Percentiles rank a stretch among this genome's conserved stretches.
These are phyloP conservation scores for Pleomassaria siparia DNA, from an alignment of 2,329 filamentous ascomycete genomes.

Conservation along the genomic window DNA sequence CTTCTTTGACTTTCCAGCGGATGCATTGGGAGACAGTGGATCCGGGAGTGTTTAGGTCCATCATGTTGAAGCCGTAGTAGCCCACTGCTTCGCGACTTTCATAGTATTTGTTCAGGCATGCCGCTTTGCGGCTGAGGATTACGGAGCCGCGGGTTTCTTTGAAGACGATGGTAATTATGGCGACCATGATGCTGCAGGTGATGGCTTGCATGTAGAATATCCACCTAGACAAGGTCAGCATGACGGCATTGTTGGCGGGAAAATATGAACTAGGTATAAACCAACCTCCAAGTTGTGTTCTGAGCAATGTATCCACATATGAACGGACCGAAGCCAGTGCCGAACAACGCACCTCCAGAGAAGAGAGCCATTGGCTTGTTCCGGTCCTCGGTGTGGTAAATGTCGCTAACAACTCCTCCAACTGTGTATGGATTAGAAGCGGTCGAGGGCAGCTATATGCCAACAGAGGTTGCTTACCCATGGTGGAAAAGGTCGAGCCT, in stretches of 20 bases:
- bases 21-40: conserved; percentile 56
- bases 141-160: conserved; percentile 82
- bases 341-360: conserved; percentile 74
- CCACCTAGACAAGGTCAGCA: conserved; percentile 53
- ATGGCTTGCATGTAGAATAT: conserved; percentile 86
- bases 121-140: conserved; percentile 74
- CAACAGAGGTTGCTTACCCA: conserved; percentile 44
- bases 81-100: conserved; percentile 69
- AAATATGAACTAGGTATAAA: neutral
- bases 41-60: conserved; percentile 18
- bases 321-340: conserved; percentile 77
- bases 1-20: conserved; percentile 77
- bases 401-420: conserved; percentile 86
- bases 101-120: conserved; percentile 76
- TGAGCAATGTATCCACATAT: conserved; percentile 70
- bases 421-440: conserved; percentile 47
- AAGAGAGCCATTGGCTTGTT: conserved; percentile 92
- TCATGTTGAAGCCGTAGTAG: conserved; percentile 57
- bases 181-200: conserved; percentile 62
- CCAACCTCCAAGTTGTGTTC: conserved; percentile 64
- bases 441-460: neutral
- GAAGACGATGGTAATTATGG: conserved; percentile 69
- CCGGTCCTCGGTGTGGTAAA: conserved; percentile 75
- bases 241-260: neutral
- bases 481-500: conserved; percentile 77